A percentile compares a stretch with the other conserved stretches of the same genome.
Evolutionary conservation across 2,329 filamentous ascomycete species (phyloP).

Genomic region (Botrytis byssoidea): DNA sequence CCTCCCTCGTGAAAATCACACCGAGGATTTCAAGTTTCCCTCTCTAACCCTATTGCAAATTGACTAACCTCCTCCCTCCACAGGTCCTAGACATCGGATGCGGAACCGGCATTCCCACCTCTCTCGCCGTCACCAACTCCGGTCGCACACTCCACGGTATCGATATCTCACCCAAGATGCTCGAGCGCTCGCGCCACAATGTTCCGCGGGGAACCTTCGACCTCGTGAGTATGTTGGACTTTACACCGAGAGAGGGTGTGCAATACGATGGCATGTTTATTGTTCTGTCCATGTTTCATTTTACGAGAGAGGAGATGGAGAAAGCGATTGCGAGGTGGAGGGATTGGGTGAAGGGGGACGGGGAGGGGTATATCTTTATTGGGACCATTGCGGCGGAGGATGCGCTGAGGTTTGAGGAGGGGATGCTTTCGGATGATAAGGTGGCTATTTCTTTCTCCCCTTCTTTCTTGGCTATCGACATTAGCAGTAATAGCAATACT

Average conservation of each 20-base stretch:
- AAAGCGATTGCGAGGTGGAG: neutral
- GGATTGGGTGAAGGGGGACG: neutral
- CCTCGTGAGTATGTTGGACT: neutral
- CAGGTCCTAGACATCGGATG: neutral
- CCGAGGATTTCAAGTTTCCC: too few relatives aligned
- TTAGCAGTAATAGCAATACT: neutral
- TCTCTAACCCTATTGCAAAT: neutral
- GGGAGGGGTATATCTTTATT: neutral
- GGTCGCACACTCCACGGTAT: neutral
- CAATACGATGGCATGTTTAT: neutral
- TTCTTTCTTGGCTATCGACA: neutral
- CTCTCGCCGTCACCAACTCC: neutral
- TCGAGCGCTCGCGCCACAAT: neutral
- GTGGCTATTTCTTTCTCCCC: too few relatives aligned
- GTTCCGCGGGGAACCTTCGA: neutral
- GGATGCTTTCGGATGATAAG: neutral
- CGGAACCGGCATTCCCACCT: constrained; percentile 2
- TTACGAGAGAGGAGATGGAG: neutral
- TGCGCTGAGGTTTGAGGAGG: neutral
- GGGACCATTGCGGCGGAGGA: neutral
- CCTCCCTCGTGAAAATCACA: too few relatives aligned
- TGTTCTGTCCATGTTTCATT: neutral
- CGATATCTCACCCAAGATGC: neutral
- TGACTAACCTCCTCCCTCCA: neutral
- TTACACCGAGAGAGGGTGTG: neutral